phyloP scores from a whole-genome alignment of 495 filamentous ascomycete genomes.

The Penicillium dipodomyicola region DNA sequence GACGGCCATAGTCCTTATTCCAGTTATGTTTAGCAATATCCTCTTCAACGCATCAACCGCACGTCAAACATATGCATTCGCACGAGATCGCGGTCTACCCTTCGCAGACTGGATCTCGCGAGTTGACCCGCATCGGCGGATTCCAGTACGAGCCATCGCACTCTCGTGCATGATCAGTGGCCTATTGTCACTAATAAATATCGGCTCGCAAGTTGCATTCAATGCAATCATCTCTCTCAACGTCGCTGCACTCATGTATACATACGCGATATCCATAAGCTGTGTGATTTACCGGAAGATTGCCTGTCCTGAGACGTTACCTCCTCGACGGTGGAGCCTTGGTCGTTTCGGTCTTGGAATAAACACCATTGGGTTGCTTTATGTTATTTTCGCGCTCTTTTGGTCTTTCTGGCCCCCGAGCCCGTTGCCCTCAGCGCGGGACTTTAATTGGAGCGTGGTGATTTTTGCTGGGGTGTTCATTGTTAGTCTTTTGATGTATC shows the following conservation, averaged over 20 bases:
- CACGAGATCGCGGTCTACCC: too few species aligned
- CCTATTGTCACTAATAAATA: too few species aligned
- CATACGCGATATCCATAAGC: conserved; percentile 41
- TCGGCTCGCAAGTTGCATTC: too few species aligned
- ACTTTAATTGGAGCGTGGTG: conserved; percentile 52
- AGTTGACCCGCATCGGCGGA: conserved; percentile 34
- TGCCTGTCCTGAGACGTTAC: conserved; percentile 40
- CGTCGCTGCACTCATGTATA: conserved; percentile 11
- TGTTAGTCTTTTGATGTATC: conserved; percentile 36
- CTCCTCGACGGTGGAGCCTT: conserved; percentile 41
- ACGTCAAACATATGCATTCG: conserved; percentile 38
- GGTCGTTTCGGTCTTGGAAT: conserved; percentile 33
- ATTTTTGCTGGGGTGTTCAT: conserved; percentile 41
- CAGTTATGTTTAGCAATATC: conserved; percentile 39
- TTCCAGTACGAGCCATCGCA: conserved; percentile 48
- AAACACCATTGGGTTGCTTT: conserved; percentile 39
- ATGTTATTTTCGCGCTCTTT: conserved; percentile 39
- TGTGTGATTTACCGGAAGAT: conserved; percentile 39
- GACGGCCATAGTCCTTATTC: conserved; percentile 33
- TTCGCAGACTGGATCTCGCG: too few species aligned
- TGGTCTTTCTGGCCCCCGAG: conserved; percentile 46
- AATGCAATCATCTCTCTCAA: too few species aligned
- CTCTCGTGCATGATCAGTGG: conserved; percentile 15
- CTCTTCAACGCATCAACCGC: conserved; percentile 36
- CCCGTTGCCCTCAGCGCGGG: conserved; percentile 36